These are phyloP conservation scores for Monosporozyma aquatica DNA, from an alignment of 805 yeast genomes.

Conservation along the genomic window DNA sequence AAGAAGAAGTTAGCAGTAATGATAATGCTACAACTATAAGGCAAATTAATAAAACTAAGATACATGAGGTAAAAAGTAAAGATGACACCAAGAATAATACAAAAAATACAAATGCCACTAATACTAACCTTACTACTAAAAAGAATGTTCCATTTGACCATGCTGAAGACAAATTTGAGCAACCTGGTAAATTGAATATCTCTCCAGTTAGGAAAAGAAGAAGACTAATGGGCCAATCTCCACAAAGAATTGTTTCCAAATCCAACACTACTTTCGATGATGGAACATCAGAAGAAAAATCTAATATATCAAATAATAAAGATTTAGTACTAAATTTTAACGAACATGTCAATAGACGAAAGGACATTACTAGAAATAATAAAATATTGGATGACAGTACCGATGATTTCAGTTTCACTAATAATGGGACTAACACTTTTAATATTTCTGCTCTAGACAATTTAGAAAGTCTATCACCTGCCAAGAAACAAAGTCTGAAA, in stretches of 20 bases:
- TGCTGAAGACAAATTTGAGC: not conserved
- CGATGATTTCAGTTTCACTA: slow-evolving; percentile 27
- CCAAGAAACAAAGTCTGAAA: not conserved
- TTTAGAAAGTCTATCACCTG: not conserved
- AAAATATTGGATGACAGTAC: slow-evolving; percentile 26
- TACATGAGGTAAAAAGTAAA: no score
- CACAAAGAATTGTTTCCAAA: slow-evolving; percentile 4
- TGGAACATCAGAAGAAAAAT: not conserved
- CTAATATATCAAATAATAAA: slow-evolving; percentile 3
- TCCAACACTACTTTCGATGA: not conserved
- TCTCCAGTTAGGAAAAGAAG: slow-evolving; percentile 12
- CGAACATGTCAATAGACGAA: slow-evolving; percentile 17
- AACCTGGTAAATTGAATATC: not conserved
- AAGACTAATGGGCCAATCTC: slow-evolving; percentile 8
- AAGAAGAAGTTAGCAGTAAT: not conserved
- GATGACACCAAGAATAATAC: not conserved
- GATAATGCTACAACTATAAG: no score
- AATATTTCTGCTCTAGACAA: slow-evolving; percentile 14
- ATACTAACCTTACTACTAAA: not conserved
- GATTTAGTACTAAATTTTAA: slow-evolving; percentile 17
- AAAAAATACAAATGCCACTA: not conserved
- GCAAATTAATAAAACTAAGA: no score
- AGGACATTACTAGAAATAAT: slow-evolving; percentile 17
- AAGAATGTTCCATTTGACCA: no score
- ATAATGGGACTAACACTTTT: slow-evolving; percentile 24